Conservation (phyloP, 495 filamentous ascomycete species). For the Darksidea phi region DNA sequence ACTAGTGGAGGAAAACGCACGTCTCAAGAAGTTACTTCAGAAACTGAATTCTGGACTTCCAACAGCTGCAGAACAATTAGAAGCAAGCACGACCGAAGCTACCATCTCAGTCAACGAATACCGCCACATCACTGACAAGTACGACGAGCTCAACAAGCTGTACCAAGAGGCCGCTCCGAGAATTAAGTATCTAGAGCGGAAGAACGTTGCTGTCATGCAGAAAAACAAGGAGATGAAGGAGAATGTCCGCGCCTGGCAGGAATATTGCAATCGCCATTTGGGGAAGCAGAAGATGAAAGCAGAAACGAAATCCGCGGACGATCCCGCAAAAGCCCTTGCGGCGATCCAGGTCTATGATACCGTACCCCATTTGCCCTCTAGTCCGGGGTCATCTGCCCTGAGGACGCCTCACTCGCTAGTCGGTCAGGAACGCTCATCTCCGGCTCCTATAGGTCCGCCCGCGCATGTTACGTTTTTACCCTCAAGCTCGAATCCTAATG, state of each 20-base stretch:
- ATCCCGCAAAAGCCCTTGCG: not conserved
- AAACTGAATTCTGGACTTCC: not conserved
- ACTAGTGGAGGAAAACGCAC: conserved; percentile 22
- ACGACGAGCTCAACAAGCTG: conserved; percentile 27
- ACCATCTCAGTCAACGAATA: conserved; percentile 23
- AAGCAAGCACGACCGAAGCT: not conserved
- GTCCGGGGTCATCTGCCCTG: not conserved
- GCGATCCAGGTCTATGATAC: not conserved
- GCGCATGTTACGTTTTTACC: not conserved
- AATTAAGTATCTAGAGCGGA: conserved; percentile 21
- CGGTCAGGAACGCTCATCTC: conserved; percentile 10
- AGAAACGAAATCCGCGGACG: not conserved
- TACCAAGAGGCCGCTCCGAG: conserved; percentile 16
- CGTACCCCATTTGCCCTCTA: conserved; percentile 6
- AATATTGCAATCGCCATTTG: conserved; percentile 22
- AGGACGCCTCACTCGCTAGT: conserved; percentile 6
- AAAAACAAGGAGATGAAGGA: conserved; percentile 37
- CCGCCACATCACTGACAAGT: conserved; percentile 31
- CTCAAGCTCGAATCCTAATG: not conserved
- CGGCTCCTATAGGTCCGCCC: conserved; percentile 2
- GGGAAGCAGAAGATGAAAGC: conserved; percentile 9
- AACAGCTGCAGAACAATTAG: not conserved
- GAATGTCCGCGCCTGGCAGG: conserved; percentile 29
- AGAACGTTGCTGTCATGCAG: conserved; percentile 24
- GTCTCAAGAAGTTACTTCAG: conserved; percentile 16